phyloP scores from a whole-genome alignment of 768 basidiomycete species.

The Crucibulum laeve region DNA sequence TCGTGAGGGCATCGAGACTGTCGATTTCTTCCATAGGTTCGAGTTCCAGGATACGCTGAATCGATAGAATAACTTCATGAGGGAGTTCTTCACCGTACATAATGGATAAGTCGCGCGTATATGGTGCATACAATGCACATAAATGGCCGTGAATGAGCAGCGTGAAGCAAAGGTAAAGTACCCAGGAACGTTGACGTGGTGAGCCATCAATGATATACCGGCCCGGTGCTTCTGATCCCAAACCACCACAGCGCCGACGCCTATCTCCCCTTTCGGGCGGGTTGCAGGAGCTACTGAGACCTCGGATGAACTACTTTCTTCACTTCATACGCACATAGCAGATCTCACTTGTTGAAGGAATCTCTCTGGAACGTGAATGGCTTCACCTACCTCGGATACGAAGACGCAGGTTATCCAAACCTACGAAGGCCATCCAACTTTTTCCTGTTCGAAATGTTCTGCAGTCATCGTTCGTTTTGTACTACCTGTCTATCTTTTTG shows the following conservation, averaged over 20 bases:
- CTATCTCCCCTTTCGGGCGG: too few relatives aligned
- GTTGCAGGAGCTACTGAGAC: too few relatives aligned
- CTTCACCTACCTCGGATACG: constrained; percentile 37
- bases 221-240: too few relatives aligned
- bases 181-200: too few relatives aligned
- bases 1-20: constrained; percentile 53
- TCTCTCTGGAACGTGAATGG: too few relatives aligned
- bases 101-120: background rate
- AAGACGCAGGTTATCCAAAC: constrained; percentile 54
- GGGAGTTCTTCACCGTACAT: constrained; percentile 52
- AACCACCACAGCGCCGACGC: too few relatives aligned
- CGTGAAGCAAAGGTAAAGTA: too few relatives aligned
- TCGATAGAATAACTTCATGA: constrained; percentile 61
- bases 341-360: too few relatives aligned
- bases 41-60: constrained; percentile 66
- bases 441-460: constrained; percentile 65
- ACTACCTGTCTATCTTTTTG: background rate
- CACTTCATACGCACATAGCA: too few relatives aligned
- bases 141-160: background rate
- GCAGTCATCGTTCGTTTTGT: constrained; percentile 56
- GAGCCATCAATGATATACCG: too few relatives aligned
- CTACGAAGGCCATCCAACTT: constrained; percentile 65
- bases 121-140: background rate
- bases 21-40: constrained; percentile 41
- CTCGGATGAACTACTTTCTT: too few relatives aligned